Percentiles rank a stretch among this genome's conserved stretches.
These are phyloP conservation scores for Metarhizium guizhouense DNA, from an alignment of 2,329 filamentous ascomycete genomes.

Conservation along the genomic window DNA sequence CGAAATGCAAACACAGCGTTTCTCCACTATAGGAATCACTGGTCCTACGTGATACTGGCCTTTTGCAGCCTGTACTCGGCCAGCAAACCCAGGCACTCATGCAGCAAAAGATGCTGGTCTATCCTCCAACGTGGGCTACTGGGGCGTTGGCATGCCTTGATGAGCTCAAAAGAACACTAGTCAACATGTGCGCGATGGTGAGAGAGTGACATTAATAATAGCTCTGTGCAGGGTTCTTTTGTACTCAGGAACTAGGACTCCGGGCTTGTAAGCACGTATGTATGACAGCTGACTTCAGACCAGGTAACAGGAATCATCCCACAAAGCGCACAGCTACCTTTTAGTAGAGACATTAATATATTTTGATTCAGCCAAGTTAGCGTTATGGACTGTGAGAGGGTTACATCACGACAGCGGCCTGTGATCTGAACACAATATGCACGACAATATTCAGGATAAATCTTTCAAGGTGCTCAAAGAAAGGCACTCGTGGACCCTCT, in stretches of 20 bases:
- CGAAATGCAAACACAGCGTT: conserved; percentile 3
- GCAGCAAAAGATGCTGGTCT: not conserved
- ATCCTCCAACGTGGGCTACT: not conserved
- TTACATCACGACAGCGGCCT: not conserved
- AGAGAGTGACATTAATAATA: not conserved
- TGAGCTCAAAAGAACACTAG: not conserved
- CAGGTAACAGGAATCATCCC: not conserved
- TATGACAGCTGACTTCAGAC: not conserved
- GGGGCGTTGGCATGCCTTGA: not conserved
- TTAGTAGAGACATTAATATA: not conserved
- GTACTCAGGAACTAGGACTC: not conserved
- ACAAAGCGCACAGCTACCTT: not conserved
- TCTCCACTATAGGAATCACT: conserved; percentile 2
- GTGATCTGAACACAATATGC: not conserved
- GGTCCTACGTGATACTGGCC: conserved; percentile 4
- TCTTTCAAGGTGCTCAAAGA: not conserved
- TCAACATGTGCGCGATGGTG: not conserved
- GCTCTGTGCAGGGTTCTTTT: not conserved
- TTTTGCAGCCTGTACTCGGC: not conserved
- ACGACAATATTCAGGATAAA: not conserved
- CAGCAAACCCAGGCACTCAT: not conserved
- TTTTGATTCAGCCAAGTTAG: not conserved
- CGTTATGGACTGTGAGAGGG: not conserved
- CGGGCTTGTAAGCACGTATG: not conserved
- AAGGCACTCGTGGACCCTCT: not conserved